Evolutionary conservation across 176 grass and related monocot genomes (phyloP).

Genomic region (Urochloa ruziziensis): DNA sequence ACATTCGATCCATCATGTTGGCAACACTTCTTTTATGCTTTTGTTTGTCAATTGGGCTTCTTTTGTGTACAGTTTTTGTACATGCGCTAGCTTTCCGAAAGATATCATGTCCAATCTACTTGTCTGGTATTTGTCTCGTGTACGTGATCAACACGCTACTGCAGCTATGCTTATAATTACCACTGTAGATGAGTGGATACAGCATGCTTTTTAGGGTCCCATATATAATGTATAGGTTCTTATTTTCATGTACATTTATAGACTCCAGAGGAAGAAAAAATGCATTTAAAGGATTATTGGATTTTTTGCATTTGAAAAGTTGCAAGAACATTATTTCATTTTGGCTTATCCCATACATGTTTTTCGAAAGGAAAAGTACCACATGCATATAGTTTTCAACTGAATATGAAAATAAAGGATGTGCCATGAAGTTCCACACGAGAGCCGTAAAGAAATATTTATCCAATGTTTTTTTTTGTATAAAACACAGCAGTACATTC

Average conservation of each 20-base stretch:
- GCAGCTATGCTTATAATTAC: not conserved
- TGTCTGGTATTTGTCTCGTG: not conserved
- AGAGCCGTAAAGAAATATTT: no score
- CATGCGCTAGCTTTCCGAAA: constrained; percentile 20
- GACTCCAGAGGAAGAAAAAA: not conserved
- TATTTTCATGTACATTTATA: not conserved
- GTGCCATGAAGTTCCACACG: no score
- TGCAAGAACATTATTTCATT: no score
- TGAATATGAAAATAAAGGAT: no score
- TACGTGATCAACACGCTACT: not conserved
- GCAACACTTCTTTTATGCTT: not conserved
- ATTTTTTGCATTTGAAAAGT: not conserved
- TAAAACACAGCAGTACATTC: no score
- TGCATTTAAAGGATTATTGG: not conserved
- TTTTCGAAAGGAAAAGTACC: no score
- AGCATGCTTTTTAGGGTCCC: not conserved
- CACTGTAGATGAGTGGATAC: not conserved
- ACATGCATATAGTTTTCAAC: no score
- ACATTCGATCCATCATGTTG: constrained; percentile 24
- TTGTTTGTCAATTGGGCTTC: not conserved
- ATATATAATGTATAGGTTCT: not conserved
- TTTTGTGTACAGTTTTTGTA: constrained; percentile 1
- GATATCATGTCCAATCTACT: constrained; percentile 39
- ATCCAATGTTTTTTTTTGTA: no score
- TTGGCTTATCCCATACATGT: no score